Base-by-base conservation (phyloP, 163 green algal species). In the Scenedesmus sp. region DNA sequence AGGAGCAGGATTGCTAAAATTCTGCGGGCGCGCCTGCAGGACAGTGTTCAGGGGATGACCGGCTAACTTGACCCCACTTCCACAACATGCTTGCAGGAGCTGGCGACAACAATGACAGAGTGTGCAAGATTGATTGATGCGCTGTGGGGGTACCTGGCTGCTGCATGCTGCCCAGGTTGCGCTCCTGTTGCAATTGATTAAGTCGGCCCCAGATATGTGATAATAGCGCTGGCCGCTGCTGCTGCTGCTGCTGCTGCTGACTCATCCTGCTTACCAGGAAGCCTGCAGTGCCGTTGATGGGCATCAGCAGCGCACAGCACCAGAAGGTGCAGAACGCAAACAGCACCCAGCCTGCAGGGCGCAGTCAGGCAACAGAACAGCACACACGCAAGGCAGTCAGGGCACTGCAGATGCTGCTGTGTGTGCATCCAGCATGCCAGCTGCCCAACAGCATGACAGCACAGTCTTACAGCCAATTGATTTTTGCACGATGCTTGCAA, bases 251-350 rank as follows among this genome's bases (percentile, higher is more conserved):
- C 23, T 52, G 70, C 70, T 52, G 70, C 23, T 52, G 70, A 16
- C 4, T 10, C 70, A 46, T 79, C 70, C 9, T 9, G 46, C 87
- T 87, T n/a, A 92, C 81, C 86, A 90, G 54, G 54, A 84, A 66
- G 20, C 88, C 88, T 23, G 66, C 90, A 4, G 90, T 93, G 76
- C 8, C 76, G 59, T 93, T 91, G 84, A 93, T 88, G 76, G 90
- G 90, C 74, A 93, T 82, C 73, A 93, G 73, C 23, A 93, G 52
- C 12, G 64, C 74, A 52, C 90, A 93, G 83, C 90, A 93, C n/a
- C 52, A 91, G 46, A 93, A 66, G 26, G 90, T 93, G 90, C 83
- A 90, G 73, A 93, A 93, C 54, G 90, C 90, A 90, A 93, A 93
- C 55, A 93, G 83, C 90, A 86, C 70, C 83, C 83, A 93, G 7